Conservation (phyloP, 768 basidiomycete genomes). For the Chiua virens region DNA sequence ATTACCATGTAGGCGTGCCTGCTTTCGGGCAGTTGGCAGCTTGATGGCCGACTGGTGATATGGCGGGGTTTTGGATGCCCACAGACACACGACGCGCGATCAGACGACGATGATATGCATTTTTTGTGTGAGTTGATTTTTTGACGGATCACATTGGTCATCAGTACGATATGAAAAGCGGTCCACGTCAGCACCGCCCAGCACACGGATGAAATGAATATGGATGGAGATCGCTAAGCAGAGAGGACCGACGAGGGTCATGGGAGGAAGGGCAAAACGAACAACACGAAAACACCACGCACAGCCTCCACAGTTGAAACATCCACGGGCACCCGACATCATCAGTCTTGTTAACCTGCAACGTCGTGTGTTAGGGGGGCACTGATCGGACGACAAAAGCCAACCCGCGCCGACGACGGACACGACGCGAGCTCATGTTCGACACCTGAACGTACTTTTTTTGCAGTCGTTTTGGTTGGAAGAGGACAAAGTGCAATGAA, state of each 20-base stretch:
- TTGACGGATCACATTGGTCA: conserved; percentile 27
- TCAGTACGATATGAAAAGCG: conserved; percentile 35
- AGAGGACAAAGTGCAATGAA: background rate
- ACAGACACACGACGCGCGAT: background rate
- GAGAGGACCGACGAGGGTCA: conserved; percentile 18
- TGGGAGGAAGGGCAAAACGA: conserved; percentile 12
- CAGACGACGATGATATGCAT: conserved; percentile 26
- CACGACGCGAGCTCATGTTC: background rate
- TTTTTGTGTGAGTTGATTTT: conserved; percentile 19
- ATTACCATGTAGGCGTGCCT: conserved; percentile 85
- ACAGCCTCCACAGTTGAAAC: conserved; percentile 90
- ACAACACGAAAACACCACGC: conserved; percentile 60
- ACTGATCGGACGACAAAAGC: background rate
- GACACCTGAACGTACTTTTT: conserved; percentile 21
- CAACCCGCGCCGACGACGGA: background rate
- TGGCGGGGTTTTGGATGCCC: background rate
- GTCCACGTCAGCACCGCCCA: conserved; percentile 55
- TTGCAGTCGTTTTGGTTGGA: background rate
- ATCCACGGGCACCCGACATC: conserved; percentile 69
- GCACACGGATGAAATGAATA: conserved; percentile 30
- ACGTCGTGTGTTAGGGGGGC: conserved; percentile 15
- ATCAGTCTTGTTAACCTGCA: conserved; percentile 26
- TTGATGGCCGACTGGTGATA: conserved; percentile 71
- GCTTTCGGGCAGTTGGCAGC: conserved; percentile 83
- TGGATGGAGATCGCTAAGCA: conserved; percentile 21